phyloP scores from a whole-genome alignment of 2,329 filamentous ascomycete species.

The Sporothrix variecibatus region DNA sequence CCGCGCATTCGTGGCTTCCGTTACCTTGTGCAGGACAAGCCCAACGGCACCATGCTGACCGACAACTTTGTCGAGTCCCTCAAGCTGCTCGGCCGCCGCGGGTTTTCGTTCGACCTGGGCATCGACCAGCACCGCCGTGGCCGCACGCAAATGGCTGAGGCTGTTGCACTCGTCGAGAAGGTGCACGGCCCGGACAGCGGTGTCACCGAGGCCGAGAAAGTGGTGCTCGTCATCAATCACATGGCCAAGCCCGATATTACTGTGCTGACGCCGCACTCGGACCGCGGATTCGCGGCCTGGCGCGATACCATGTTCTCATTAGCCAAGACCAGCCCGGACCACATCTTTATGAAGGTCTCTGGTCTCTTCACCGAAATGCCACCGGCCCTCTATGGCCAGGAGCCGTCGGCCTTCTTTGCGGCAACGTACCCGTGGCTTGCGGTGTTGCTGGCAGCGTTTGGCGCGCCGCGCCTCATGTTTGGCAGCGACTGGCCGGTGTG shows the following conservation, averaged over 20 bases:
- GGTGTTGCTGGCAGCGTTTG: slow-evolving; percentile 71
- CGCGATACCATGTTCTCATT: slow-evolving; percentile 67
- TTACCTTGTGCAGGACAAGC: slow-evolving; percentile 80
- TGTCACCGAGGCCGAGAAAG: slow-evolving; percentile 59
- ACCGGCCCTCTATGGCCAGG: slow-evolving; percentile 50
- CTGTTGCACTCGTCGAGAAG: slow-evolving; percentile 67
- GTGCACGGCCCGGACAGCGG: slow-evolving; percentile 56
- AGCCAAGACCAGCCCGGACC: slow-evolving; percentile 54
- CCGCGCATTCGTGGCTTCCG: slow-evolving; percentile 73
- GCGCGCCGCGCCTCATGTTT: slow-evolving; percentile 76
- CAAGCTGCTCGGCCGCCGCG: slow-evolving; percentile 63
- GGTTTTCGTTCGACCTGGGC: slow-evolving; percentile 77
- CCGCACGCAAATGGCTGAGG: slow-evolving; percentile 70
- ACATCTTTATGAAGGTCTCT: slow-evolving; percentile 88
- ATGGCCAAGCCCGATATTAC: slow-evolving; percentile 83
- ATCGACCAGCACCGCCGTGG: slow-evolving; percentile 80
- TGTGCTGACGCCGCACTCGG: slow-evolving; percentile 57
- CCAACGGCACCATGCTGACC: slow-evolving; percentile 63
- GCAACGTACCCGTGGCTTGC: slow-evolving; percentile 70
- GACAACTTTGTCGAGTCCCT: slow-evolving; percentile 66
- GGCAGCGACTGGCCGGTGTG: slow-evolving; percentile 94
- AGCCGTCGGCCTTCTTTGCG: slow-evolving; percentile 60
- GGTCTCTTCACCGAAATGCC: slow-evolving; percentile 82
- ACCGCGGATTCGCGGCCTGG: slow-evolving; percentile 68
- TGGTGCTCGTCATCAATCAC: slow-evolving; percentile 76